A percentile compares a stretch with the other conserved stretches of the same genome.
Evolutionary conservation across 176 grass and related monocot species (phyloP).

Genomic region (maize (Zea mays)): DNA sequence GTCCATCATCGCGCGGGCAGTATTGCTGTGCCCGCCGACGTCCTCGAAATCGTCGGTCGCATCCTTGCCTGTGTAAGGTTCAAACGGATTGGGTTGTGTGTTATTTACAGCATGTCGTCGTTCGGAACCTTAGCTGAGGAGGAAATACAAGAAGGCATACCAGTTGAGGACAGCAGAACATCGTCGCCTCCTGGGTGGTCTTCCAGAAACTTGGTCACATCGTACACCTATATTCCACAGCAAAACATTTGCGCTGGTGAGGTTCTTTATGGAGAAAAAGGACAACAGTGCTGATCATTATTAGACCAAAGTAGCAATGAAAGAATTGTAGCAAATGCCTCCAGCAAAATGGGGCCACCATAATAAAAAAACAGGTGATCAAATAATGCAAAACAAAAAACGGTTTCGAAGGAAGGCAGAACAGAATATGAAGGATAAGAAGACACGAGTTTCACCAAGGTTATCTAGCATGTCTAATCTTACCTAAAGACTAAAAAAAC

Average conservation of each 20-base stretch:
- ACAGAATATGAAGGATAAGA: not conserved
- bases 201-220: constrained; percentile 82
- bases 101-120: not conserved
- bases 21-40: constrained; percentile 82
- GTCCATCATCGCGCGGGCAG: constrained; percentile 76
- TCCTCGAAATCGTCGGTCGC: constrained; percentile 88
- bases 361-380: too few relatives aligned
- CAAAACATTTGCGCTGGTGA: not conserved
- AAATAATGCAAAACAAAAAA: not conserved
- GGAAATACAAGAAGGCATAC: constrained; percentile 37
- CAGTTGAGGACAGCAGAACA: constrained; percentile 79
- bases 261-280: not conserved
- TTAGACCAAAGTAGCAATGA: not conserved
- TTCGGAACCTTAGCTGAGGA: not conserved
- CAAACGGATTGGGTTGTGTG: not conserved
- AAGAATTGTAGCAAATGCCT: not conserved
- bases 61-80: constrained; percentile 63
- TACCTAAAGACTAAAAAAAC: not conserved
- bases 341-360: not conserved
- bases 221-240: constrained; percentile 53
- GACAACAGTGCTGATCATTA: not conserved
- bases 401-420: too few relatives aligned
- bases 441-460: not conserved
- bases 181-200: constrained; percentile 88
- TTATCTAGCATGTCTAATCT: not conserved